Evolutionary conservation across 1,284 basidiomycete genomes (phyloP).

Genomic region (Puccinia brachypodii): DNA sequence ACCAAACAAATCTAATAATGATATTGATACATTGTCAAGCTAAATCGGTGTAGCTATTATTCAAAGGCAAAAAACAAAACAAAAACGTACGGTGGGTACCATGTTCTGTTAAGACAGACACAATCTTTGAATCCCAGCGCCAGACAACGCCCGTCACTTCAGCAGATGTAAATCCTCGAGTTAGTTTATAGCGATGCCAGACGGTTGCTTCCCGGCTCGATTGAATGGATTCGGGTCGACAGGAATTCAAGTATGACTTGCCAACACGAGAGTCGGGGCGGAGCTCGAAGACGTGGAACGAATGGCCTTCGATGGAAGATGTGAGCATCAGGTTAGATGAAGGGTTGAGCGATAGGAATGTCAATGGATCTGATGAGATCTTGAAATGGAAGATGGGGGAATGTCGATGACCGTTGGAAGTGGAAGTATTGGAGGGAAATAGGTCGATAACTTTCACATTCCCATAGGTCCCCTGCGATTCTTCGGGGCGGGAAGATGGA

Average conservation of each 20-base stretch:
- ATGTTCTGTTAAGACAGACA: constrained; percentile 36
- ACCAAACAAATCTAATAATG: constrained; percentile 31
- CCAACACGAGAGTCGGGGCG: constrained; percentile 22
- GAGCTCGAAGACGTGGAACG: constrained; percentile 45
- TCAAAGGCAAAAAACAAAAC: neutral
- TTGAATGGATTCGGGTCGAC: neutral
- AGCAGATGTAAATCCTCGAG: constrained; percentile 38
- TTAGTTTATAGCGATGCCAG: constrained; percentile 46
- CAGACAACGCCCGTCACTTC: constrained; percentile 30
- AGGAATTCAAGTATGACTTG: constrained; percentile 14
- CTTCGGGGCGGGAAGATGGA: neutral
- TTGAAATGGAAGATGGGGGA: constrained; percentile 37
- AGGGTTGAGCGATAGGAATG: constrained; percentile 33
- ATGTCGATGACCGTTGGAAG: neutral
- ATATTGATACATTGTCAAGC: neutral
- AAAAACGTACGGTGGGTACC: constrained; percentile 42
- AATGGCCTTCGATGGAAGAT: constrained; percentile 40
- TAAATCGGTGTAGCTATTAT: constrained; percentile 3
- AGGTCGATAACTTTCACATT: constrained; percentile 43
- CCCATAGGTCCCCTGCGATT: constrained; percentile 3
- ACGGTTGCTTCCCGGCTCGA: constrained; percentile 20
- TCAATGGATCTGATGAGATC: constrained; percentile 18
- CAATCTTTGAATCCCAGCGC: constrained; percentile 45
- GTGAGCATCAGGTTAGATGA: constrained; percentile 36
- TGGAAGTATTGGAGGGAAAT: neutral